Base-by-base conservation (phyloP, 352 stramenopile species). In the Plasmopara viticola region DNA sequence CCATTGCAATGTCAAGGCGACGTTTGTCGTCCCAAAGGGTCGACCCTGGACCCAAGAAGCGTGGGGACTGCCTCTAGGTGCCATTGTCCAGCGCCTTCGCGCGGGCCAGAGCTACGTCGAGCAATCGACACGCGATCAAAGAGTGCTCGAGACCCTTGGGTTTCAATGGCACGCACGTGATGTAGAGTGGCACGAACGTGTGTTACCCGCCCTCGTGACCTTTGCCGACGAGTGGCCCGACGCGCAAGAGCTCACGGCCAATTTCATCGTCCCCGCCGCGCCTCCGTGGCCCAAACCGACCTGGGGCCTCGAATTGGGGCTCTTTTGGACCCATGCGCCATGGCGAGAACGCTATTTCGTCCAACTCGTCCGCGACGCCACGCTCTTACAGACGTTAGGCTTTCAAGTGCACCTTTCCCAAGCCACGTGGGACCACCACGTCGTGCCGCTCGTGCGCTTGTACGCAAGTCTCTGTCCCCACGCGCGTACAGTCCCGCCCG, bases 341-440 rank as follows among this genome's bases (percentile, higher is more conserved):
- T 41, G 38, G 25, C 55, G 61, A 60, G 61, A 69, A 20, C 48
- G 56, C 35, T 69, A 60, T 58, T 69, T 65, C 25, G 43, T 64
- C 13, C 61, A 66, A 31, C 62, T 69, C 51, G 30, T 48, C 20
- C 51, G 38, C 31, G 61, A 69, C 38, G 31, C 44, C 0, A 13
- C 14, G 14, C 33, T 66, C 2, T 25, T 69, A 49, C 48, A 58
- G 6, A 15, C 44, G 7, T 48, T 69, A 15, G 57, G 61, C 29
- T 69, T 66, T 28, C 51, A 69, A 17, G 39, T 69, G 1, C 38
- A 9, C 17, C 28, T 69, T 5, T 69, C 56, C n/a, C 40, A 62
- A 14, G 18, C 35, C 14, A 66, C 58, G 7, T 69, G 61, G 61
- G 41, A 49, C 30, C 35, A 20, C 1, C 56, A 66, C 15, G 41